Evolutionary conservation across 495 filamentous ascomycete species (phyloP).

Genomic region (Massariosphaeria phaeospora): DNA sequence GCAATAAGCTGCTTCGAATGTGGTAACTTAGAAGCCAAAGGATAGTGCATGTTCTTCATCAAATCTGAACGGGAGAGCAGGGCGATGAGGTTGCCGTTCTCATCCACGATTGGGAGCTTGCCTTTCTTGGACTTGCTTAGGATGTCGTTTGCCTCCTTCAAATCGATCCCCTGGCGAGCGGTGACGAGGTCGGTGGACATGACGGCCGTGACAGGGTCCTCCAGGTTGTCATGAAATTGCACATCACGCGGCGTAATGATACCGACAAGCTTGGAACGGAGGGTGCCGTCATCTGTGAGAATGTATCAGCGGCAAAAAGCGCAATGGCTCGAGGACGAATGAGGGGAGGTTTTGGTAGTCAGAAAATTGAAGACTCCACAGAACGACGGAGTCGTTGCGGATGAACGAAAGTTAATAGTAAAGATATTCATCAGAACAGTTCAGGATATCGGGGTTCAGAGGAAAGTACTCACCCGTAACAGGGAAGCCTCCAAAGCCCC

Average conservation of each 20-base stretch:
- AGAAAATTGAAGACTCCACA: slow-evolving; percentile 55
- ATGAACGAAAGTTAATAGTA: slow-evolving; percentile 99
- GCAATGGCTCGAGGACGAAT: too few species aligned
- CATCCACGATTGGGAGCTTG: slow-evolving; percentile 94
- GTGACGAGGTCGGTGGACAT: slow-evolving; percentile 97
- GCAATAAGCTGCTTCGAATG: slow-evolving; percentile 97
- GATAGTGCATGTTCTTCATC: slow-evolving; percentile 98
- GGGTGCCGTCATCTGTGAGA: slow-evolving; percentile 73
- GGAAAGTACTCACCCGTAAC: slow-evolving; percentile 77
- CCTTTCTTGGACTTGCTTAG: slow-evolving; percentile 96
- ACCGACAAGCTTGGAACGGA: slow-evolving; percentile 89
- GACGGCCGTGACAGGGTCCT: slow-evolving; percentile 74
- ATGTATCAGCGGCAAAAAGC: slow-evolving; percentile 30
- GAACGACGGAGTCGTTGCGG: slow-evolving; percentile 81
- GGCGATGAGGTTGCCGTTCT: slow-evolving; percentile 78
- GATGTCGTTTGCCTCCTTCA: slow-evolving; percentile 86
- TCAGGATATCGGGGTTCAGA: not conserved
- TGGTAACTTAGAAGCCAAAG: slow-evolving; percentile 91
- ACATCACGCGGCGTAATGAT: slow-evolving; percentile 98
- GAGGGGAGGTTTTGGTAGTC: slow-evolving; percentile 29
- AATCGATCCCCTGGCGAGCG: slow-evolving; percentile 74
- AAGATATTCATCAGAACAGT: slow-evolving; percentile 60
- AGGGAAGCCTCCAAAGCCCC: slow-evolving; percentile 98
- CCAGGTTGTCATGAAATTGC: slow-evolving; percentile 73
- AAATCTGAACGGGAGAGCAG: slow-evolving; percentile 95